phyloP scores from a whole-genome alignment of 257 asterid genomes.

The Primulina eburnea region DNA sequence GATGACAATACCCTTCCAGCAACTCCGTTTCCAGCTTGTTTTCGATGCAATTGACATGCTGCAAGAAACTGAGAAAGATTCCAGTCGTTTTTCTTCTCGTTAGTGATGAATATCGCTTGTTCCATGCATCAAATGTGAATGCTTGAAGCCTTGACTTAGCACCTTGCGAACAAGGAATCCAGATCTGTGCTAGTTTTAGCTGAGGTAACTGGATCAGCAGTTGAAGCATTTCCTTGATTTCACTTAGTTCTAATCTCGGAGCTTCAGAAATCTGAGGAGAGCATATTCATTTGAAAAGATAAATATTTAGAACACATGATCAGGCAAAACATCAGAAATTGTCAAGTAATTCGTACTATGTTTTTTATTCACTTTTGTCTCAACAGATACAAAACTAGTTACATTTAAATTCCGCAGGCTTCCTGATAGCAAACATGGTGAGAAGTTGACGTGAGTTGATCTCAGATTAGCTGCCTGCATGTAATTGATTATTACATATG shows the following conservation, averaged over 20 bases:
- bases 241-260: not conserved
- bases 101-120: no score
- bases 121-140: conserved; percentile 9
- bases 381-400: no score
- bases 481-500: not conserved
- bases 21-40: conserved; percentile 16
- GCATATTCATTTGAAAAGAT: not conserved
- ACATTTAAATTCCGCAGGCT: no score
- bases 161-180: conserved; percentile 23
- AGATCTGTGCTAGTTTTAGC: conserved; percentile 15
- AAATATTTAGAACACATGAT: no score
- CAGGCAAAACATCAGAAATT: not conserved
- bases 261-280: not conserved
- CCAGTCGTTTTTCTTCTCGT: not conserved
- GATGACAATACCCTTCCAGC: not conserved
- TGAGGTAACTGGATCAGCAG: conserved; percentile 6
- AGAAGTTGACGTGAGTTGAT: conserved; percentile 6
- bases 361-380: no score
- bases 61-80: not conserved
- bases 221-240: conserved; percentile 3
- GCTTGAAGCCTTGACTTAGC: not conserved
- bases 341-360: not conserved
- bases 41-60: not conserved
- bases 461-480: conserved; percentile 18
- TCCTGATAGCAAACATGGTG: no score